These are phyloP conservation scores for Chiua virens DNA, from an alignment of 768 basidiomycete species.

Conservation along the genomic window DNA sequence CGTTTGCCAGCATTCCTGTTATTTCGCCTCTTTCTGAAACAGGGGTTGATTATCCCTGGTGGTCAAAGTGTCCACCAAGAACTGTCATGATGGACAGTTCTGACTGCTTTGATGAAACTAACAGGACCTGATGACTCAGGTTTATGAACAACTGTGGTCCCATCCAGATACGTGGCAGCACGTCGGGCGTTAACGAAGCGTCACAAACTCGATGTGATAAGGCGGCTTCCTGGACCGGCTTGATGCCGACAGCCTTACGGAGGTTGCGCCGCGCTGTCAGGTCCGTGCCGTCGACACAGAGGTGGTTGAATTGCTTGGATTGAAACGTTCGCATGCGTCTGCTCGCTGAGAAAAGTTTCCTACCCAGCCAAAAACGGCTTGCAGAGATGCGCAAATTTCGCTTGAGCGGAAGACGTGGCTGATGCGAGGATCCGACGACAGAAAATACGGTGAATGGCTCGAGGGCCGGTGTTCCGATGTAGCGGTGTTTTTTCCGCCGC, in stretches of 20 bases:
- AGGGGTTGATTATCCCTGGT: constrained; percentile 23
- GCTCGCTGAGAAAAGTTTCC: not conserved
- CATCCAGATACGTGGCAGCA: too few relatives aligned
- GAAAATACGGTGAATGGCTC: too few relatives aligned
- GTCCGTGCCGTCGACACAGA: constrained; percentile 19
- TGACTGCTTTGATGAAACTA: constrained; percentile 26
- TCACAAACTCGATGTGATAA: constrained; percentile 6
- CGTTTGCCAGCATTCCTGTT: constrained; percentile 5
- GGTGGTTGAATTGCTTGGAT: constrained; percentile 25
- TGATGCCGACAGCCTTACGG: constrained; percentile 16
- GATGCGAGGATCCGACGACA: too few relatives aligned
- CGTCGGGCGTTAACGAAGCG: too few relatives aligned
- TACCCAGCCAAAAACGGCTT: constrained; percentile 3
- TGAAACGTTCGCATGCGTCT: constrained; percentile 6
- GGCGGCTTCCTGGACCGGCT: not conserved
- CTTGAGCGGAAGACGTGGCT: not conserved
- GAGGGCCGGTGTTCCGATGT: too few relatives aligned
- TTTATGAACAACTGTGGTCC: too few relatives aligned
- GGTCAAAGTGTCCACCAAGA: not conserved
- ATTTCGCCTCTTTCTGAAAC: constrained; percentile 16
- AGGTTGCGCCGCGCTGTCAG: constrained; percentile 15
- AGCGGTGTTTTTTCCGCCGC: too few relatives aligned
- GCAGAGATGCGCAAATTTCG: constrained; percentile 19
- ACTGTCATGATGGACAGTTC: not conserved
- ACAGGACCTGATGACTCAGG: too few relatives aligned